These are phyloP conservation scores for Xylariales sp. DNA, from an alignment of 2,329 filamentous ascomycete species.

Conservation along the genomic window DNA sequence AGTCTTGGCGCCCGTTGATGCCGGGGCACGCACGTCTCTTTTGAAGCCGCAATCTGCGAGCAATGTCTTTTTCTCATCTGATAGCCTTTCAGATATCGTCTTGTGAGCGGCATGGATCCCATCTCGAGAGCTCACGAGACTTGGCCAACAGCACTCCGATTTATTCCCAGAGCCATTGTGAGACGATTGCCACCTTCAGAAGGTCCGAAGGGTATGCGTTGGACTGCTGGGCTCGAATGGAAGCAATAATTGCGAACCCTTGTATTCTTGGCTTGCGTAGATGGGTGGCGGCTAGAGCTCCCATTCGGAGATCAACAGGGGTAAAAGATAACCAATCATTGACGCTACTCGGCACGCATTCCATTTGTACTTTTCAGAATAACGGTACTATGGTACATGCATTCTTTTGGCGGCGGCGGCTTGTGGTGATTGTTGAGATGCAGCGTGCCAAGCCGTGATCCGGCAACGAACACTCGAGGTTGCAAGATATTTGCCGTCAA, in stretches of 20 bases:
- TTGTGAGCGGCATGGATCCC: too few species aligned
- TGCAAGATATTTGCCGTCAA: neutral
- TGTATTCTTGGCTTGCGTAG: neutral
- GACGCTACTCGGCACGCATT: slow-evolving; percentile 1
- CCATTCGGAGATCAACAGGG: slow-evolving; percentile 6
- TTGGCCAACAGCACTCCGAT: neutral
- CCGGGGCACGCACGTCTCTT: too few species aligned
- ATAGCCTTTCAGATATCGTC: too few species aligned
- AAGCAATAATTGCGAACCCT: neutral
- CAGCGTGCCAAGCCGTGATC: neutral
- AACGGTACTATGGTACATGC: too few species aligned
- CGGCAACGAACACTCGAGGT: too few species aligned
- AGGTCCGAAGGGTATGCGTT: neutral
- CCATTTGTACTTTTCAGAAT: neutral
- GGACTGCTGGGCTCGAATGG: neutral
- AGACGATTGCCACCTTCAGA: slow-evolving; percentile 3
- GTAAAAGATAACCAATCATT: neutral
- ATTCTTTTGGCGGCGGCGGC: neutral
- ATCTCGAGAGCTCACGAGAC: too few species aligned
- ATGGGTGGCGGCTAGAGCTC: slow-evolving; percentile 2
- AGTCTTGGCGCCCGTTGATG: too few species aligned
- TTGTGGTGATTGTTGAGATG: neutral
- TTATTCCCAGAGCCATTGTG: neutral
- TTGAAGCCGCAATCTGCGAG: too few species aligned
- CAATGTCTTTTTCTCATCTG: too few species aligned